These are phyloP conservation scores for Arachis stenosperma DNA, from an alignment of 306 rosid genomes.

Conservation along the genomic window DNA sequence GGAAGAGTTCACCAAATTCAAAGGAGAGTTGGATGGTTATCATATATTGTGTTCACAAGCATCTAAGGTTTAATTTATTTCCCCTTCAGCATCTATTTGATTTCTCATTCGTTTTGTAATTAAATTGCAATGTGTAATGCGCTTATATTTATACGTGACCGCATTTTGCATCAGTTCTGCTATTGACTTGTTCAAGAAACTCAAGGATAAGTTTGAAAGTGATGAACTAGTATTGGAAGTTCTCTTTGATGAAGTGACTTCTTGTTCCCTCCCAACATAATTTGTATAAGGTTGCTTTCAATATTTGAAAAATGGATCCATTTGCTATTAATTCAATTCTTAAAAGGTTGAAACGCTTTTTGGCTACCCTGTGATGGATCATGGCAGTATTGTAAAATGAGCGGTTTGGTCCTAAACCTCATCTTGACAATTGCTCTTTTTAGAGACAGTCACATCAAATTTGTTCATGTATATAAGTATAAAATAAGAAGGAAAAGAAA, in stretches of 20 bases:
- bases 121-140: constrained; percentile 19
- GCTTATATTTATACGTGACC: constrained; percentile 25
- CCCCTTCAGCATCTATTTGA: constrained; percentile 2
- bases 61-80: constrained; percentile 62
- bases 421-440: constrained; percentile 29
- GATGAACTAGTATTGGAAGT: constrained; percentile 59
- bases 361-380: neutral
- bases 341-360: neutral
- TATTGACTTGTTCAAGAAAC: constrained; percentile 67
- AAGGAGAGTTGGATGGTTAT: constrained; percentile 66
- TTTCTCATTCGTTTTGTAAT: neutral
- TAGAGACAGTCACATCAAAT: constrained; percentile 42
- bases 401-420: neutral
- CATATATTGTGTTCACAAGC: constrained; percentile 54
- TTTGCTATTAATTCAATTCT: constrained; percentile 12
- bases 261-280: constrained; percentile 27
- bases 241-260: constrained; percentile 70
- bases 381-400: neutral
- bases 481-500: constrained; percentile 11
- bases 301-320: constrained; percentile 10
- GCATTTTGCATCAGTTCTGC: constrained; percentile 54
- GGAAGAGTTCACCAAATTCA: constrained; percentile 62
- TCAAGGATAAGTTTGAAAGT: constrained; percentile 50
- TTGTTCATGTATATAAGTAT: constrained; percentile 23
- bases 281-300: constrained; percentile 5